A percentile compares a stretch with the other conserved stretches of the same genome.
phyloP scores from a whole-genome alignment of 129 eudicot genomes.

The Chrysanthemum seticuspe region DNA sequence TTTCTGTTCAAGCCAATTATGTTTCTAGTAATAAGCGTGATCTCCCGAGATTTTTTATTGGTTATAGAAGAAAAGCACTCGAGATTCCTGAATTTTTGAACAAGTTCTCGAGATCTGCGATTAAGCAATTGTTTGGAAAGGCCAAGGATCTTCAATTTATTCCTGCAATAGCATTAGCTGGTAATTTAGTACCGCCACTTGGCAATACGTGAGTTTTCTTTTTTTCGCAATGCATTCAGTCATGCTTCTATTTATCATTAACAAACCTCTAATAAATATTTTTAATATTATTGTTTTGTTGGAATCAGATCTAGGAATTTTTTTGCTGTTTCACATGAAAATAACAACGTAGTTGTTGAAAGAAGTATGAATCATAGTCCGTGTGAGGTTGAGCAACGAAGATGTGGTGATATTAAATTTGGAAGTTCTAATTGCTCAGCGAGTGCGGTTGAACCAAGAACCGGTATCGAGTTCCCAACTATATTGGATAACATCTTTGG shows the following conservation, averaged over 20 bases:
- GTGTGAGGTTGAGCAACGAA: slow-evolving; percentile 53
- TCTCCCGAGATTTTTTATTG: slow-evolving; percentile 38
- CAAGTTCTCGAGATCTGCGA: slow-evolving; percentile 53
- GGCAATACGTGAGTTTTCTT: slow-evolving; percentile 55
- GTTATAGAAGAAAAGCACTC: slow-evolving; percentile 42
- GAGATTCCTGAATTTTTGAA: slow-evolving; percentile 43
- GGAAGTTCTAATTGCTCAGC: slow-evolving; percentile 39
- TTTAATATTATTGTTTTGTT: slow-evolving; percentile 8
- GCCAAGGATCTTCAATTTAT: slow-evolving; percentile 51
- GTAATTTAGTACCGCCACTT: slow-evolving; percentile 66
- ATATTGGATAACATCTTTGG: slow-evolving; percentile 52
- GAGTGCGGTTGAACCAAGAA: slow-evolving; percentile 68
- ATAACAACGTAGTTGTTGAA: slow-evolving; percentile 30
- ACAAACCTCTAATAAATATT: background rate
- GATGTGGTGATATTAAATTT: slow-evolving; percentile 40
- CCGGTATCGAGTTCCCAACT: slow-evolving; percentile 90
- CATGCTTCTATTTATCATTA: background rate
- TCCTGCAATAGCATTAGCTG: slow-evolving; percentile 66
- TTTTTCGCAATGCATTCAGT: background rate
- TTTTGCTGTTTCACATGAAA: slow-evolving; percentile 57
- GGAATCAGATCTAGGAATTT: slow-evolving; percentile 45
- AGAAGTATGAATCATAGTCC: slow-evolving; percentile 50
- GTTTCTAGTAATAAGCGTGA: slow-evolving; percentile 24
- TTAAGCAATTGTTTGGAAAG: slow-evolving; percentile 43
- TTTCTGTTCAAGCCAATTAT: slow-evolving; percentile 32